Evolutionary conservation across 2,329 filamentous ascomycete species (phyloP).

Genomic region (Fusarium sambucinum): DNA sequence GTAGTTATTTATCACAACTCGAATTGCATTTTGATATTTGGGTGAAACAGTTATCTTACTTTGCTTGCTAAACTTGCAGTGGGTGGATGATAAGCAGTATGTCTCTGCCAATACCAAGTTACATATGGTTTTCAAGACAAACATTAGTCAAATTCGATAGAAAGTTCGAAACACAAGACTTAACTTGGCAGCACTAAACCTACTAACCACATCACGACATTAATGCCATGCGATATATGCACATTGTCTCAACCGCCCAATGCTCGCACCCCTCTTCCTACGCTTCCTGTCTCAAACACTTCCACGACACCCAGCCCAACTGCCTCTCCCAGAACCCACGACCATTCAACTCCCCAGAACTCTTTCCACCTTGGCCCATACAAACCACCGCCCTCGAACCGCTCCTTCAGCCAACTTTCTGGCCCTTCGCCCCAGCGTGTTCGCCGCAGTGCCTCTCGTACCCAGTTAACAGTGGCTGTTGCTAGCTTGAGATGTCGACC

Average conservation of each 20-base stretch:
- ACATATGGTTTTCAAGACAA: neutral
- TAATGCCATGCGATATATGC: slow-evolving; percentile 3
- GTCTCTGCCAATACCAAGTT: neutral
- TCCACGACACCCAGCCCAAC: slow-evolving; percentile 78
- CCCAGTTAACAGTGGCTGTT: slow-evolving; percentile 69
- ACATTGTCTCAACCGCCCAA: slow-evolving; percentile 47
- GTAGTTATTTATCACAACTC: neutral
- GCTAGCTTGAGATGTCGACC: slow-evolving; percentile 76
- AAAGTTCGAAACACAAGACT: neutral
- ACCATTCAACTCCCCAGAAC: slow-evolving; percentile 76
- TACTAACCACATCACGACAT: neutral
- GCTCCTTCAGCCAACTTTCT: slow-evolving; percentile 70
- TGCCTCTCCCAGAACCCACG: slow-evolving; percentile 78
- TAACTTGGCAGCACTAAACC: neutral
- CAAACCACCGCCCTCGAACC: slow-evolving; percentile 74
- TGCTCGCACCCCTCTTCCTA: slow-evolving; percentile 73
- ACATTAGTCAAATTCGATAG: neutral
- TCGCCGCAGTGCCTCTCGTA: slow-evolving; percentile 69
- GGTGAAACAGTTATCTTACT: neutral
- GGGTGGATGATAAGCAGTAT: neutral
- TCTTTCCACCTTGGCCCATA: slow-evolving; percentile 69
- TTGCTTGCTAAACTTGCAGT: neutral
- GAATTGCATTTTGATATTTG: neutral
- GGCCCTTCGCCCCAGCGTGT: slow-evolving; percentile 73
- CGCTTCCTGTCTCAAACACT: slow-evolving; percentile 79